Conservation (phyloP, 2,329 filamentous ascomycete species). For the Fusarium newnesense region DNA sequence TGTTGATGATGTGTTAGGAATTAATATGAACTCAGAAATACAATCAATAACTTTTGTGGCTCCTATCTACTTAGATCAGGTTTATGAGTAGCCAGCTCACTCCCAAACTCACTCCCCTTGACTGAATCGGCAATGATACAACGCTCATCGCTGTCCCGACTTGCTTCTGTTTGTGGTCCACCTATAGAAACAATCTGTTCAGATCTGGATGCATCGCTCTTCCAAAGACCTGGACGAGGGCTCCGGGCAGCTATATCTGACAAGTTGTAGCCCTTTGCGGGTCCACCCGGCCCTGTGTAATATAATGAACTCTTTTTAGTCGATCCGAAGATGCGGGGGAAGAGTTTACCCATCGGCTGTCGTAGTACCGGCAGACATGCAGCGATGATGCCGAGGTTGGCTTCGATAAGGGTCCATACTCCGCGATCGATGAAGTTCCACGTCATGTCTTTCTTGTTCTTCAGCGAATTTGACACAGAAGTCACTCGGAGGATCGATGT, state of each 20-base stretch:
- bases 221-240: neutral
- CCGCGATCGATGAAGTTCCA: neutral
- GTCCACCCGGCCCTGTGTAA: neutral
- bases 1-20: too few species aligned
- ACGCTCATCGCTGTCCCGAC: neutral
- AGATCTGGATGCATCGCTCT: neutral
- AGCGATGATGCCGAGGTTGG: neutral
- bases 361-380: neutral
- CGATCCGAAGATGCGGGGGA: neutral
- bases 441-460: neutral
- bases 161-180: neutral
- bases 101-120: neutral
- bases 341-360: neutral
- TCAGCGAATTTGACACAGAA: neutral
- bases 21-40: neutral
- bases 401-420: neutral
- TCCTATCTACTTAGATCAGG: neutral
- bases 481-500: constrained; percentile 1
- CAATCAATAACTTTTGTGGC: fast-evolving
- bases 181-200: neutral
- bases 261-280: neutral
- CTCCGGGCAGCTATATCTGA: neutral
- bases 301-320: neutral
- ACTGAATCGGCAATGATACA: neutral
- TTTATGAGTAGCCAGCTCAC: neutral